Conservation (phyloP, 169 alveolate genomes). For the Plasmodium reichenowi region DNA sequence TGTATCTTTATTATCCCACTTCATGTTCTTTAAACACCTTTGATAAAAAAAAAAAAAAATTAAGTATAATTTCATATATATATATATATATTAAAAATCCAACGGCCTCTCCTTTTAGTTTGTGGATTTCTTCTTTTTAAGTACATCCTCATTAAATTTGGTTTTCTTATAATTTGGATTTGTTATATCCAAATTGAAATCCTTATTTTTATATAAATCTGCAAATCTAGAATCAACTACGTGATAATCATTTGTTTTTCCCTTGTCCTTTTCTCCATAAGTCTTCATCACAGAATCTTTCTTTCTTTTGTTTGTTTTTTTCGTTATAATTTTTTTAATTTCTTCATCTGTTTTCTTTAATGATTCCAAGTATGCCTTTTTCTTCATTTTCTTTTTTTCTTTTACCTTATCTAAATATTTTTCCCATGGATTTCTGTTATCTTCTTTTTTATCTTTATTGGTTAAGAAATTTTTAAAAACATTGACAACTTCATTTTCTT, state of each 20-base stretch:
- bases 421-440: conserved; percentile 60
- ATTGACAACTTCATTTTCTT: conserved; percentile 54
- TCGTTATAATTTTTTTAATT: conserved; percentile 70
- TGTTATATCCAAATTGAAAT: conserved; percentile 91
- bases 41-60: too few species aligned
- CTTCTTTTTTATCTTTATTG: conserved; percentile 65
- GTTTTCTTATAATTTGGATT: conserved; percentile 89
- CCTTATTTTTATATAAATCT: conserved; percentile 86
- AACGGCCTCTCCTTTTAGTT: too few species aligned
- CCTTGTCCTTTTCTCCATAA: conserved; percentile 26
- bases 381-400: conserved; percentile 67
- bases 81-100: too few species aligned
- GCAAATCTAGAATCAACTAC: conserved; percentile 85
- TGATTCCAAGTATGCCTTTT: conserved; percentile 55
- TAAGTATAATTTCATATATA: too few species aligned
- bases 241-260: conserved; percentile 55
- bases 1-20: too few species aligned
- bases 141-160: conserved; percentile 62
- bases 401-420: conserved; percentile 52
- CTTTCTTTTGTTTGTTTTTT: conserved; percentile 68
- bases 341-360: conserved; percentile 73
- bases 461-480: conserved; percentile 58
- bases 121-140: conserved; percentile 34
- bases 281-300: conserved; percentile 30
- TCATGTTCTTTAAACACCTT: too few species aligned